phyloP scores from a whole-genome alignment of 2,329 filamentous ascomycete species.

The Pezicula rhizophila region DNA sequence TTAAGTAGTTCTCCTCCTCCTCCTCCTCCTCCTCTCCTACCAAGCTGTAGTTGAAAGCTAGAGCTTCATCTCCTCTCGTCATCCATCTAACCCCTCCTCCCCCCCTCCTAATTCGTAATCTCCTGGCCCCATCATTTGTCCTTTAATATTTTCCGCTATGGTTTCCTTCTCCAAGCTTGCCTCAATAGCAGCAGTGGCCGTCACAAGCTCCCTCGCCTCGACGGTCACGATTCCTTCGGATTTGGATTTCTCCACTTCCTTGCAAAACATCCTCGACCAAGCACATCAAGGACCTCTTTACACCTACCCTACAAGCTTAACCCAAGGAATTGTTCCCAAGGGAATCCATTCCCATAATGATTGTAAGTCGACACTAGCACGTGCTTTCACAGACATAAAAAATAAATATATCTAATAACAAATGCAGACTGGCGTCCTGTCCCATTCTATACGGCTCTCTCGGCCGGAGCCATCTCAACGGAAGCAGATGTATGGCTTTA shows the following conservation, averaged over 20 bases:
- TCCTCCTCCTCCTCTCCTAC: no score
- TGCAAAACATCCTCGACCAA: conserved; percentile 50
- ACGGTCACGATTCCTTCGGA: not conserved
- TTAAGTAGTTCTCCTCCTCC: no score
- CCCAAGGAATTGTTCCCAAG: conserved; percentile 53
- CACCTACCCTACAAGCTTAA: conserved; percentile 55
- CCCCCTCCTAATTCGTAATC: no score
- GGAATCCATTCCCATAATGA: conserved; percentile 53
- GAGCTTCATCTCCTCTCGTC: no score
- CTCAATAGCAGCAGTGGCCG: not conserved
- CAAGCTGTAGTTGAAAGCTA: no score
- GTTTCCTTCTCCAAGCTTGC: not conserved
- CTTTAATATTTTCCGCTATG: not conserved
- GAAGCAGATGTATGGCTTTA: conserved; percentile 26
- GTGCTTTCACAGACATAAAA: conserved; percentile 38
- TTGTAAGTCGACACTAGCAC: conserved; percentile 40
- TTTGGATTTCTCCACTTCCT: conserved; percentile 35
- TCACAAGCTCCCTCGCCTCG: not conserved
- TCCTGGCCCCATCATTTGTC: no score
- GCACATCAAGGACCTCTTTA: conserved; percentile 46
- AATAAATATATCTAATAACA: conserved; percentile 45
- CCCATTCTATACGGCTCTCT: conserved; percentile 22
- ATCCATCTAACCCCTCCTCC: no score
- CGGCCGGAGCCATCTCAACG: conserved; percentile 17
- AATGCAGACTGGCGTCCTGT: conserved; percentile 38